Conservation (phyloP, 2,329 filamentous ascomycete species). For the Myriosclerotinia curreyana region DNA sequence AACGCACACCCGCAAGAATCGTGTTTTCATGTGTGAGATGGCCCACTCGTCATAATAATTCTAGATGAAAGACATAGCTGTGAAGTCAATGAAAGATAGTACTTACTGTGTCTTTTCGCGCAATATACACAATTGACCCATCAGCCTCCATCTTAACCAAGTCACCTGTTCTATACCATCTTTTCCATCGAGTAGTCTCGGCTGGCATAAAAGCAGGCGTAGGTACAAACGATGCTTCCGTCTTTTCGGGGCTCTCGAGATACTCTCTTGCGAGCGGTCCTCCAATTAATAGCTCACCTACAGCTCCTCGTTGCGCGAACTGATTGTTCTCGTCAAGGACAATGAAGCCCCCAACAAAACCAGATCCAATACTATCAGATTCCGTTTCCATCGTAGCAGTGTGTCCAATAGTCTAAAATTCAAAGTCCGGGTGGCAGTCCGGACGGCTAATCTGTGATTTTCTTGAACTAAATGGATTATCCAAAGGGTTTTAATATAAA, state of each 20-base stretch:
- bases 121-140: conserved; percentile 52
- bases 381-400: too few relatives aligned
- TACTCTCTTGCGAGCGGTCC: conserved; percentile 44
- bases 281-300: conserved; percentile 43
- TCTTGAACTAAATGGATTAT: too few relatives aligned
- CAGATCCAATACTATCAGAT: background rate
- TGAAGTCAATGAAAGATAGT: too few relatives aligned
- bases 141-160: conserved; percentile 53
- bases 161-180: conserved; percentile 60
- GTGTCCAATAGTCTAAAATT: too few relatives aligned
- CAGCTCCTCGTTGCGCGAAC: conserved; percentile 35
- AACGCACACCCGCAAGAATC: background rate
- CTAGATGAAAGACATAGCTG: too few relatives aligned
- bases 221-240: conserved; percentile 41
- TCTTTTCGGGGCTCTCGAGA: conserved; percentile 41
- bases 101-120: conserved; percentile 55
- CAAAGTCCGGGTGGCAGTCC: too few relatives aligned
- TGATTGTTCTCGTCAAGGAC: conserved; percentile 27
- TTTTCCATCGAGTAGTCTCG: conserved; percentile 39
- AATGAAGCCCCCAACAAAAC: conserved; percentile 14
- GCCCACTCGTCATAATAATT: too few relatives aligned
- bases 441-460: too few relatives aligned
- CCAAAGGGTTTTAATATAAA: too few relatives aligned
- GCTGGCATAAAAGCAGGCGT: conserved; percentile 48
- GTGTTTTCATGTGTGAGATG: background rate